These are phyloP conservation scores for Cicer cuneatum DNA, from an alignment of 306 rosid genomes.

Conservation along the genomic window DNA sequence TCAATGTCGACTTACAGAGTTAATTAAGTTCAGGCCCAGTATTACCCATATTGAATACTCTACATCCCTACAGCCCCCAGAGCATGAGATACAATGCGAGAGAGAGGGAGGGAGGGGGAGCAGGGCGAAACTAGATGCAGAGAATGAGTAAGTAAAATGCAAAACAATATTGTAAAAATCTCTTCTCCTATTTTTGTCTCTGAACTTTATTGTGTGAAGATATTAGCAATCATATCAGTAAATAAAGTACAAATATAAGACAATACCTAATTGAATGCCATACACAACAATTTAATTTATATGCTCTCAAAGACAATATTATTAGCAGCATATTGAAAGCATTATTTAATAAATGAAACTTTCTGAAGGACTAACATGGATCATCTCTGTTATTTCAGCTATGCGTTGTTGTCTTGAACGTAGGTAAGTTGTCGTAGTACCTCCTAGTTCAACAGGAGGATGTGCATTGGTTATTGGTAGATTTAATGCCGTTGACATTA, in stretches of 20 bases:
- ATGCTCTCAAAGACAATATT: too few species aligned
- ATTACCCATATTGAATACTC: too few species aligned
- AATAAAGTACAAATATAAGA: slow-evolving; percentile 15
- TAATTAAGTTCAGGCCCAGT: too few species aligned
- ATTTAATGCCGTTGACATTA: slow-evolving; percentile 86
- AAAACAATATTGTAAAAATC: slow-evolving; percentile 3
- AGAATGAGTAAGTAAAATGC: not conserved
- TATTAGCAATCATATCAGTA: not conserved
- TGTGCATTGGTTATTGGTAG: slow-evolving; percentile 50
- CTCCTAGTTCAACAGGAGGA: slow-evolving; percentile 51
- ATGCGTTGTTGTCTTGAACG: slow-evolving; percentile 84
- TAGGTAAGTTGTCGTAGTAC: slow-evolving; percentile 59
- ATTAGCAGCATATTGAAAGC: not conserved
- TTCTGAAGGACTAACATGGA: slow-evolving; percentile 76
- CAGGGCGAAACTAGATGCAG: too few species aligned
- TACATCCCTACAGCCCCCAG: too few species aligned
- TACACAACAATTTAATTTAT: too few species aligned
- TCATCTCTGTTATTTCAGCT: slow-evolving; percentile 98
- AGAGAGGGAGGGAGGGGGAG: too few species aligned
- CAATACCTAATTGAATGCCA: not conserved
- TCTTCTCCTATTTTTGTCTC: not conserved
- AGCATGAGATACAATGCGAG: too few species aligned
- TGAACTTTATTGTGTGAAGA: slow-evolving; percentile 15
- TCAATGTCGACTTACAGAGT: too few species aligned
- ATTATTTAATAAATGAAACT: slow-evolving; percentile 35